Percentiles rank a stretch among this genome's conserved stretches.
These are phyloP conservation scores for Neurospora hispaniola DNA, from an alignment of 495 filamentous ascomycete species.

Conservation along the genomic window DNA sequence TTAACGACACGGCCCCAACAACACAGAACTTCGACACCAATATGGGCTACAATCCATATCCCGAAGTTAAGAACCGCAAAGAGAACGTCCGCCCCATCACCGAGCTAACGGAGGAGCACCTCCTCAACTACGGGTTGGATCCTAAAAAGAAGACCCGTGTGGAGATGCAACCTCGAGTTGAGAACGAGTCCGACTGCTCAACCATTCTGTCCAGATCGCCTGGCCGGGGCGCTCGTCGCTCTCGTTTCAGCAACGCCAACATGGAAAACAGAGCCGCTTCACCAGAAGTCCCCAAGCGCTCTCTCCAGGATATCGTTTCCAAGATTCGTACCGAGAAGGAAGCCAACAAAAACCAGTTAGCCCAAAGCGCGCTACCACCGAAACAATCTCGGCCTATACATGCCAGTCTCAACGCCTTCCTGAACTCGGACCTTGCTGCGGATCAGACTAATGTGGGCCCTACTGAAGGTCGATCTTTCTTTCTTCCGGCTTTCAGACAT, in stretches of 20 bases:
- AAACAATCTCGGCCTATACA: constrained; percentile 7
- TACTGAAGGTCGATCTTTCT: constrained; percentile 33
- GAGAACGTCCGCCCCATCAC: constrained; percentile 29
- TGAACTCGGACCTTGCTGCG: not conserved
- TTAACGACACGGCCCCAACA: constrained; percentile 10
- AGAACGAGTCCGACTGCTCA: constrained; percentile 34
- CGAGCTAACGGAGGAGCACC: constrained; percentile 13
- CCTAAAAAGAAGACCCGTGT: constrained; percentile 22
- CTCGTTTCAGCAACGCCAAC: constrained; percentile 14
- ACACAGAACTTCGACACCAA: constrained; percentile 15
- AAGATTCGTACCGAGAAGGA: constrained; percentile 21
- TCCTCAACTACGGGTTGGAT: constrained; percentile 18
- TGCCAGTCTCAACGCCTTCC: not conserved
- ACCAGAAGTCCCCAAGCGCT: constrained; percentile 15
- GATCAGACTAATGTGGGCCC: constrained; percentile 22
- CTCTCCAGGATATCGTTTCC: constrained; percentile 24
- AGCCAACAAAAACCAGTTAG: constrained; percentile 2
- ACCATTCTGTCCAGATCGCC: constrained; percentile 25
- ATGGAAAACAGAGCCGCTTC: constrained; percentile 3
- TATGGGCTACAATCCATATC: constrained; percentile 6
- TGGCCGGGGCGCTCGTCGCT: constrained; percentile 11
- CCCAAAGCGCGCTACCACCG: constrained; percentile 12
- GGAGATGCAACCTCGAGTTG: constrained; percentile 35
- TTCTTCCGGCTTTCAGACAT: constrained; percentile 33
- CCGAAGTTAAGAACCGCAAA: constrained; percentile 16